Conservation (phyloP, 108 stramenopile species). For the Skeletonema grethae region DNA sequence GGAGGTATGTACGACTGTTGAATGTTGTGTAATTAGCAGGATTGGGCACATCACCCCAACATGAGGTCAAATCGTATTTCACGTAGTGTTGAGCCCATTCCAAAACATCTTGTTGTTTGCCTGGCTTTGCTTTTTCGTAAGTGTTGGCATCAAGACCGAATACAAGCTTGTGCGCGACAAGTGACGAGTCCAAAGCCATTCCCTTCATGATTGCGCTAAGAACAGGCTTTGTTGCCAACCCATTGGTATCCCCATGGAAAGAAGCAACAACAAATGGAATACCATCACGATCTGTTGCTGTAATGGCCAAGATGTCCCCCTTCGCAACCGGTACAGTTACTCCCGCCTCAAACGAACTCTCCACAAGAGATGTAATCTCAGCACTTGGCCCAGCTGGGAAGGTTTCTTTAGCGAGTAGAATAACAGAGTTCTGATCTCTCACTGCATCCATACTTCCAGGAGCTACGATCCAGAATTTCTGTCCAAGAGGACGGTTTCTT, state of each 20-base stretch:
- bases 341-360: slow-evolving; percentile 47
- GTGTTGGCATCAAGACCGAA: slow-evolving; percentile 81
- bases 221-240: slow-evolving; percentile 72
- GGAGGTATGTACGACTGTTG: slow-evolving; percentile 75
- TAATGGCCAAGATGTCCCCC: slow-evolving; percentile 66
- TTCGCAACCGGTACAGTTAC: slow-evolving; percentile 63
- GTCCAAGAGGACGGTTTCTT: slow-evolving; percentile 40
- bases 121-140: slow-evolving; percentile 57
- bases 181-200: slow-evolving; percentile 39
- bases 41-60: slow-evolving; percentile 64
- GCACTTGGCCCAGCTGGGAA: slow-evolving; percentile 45
- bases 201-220: slow-evolving; percentile 56
- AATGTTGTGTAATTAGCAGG: slow-evolving; percentile 68
- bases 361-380: slow-evolving; percentile 54
- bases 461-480: slow-evolving; percentile 51
- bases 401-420: slow-evolving; percentile 52
- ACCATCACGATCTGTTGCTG: slow-evolving; percentile 40
- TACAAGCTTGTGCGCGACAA: slow-evolving; percentile 50
- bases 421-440: slow-evolving; percentile 76
- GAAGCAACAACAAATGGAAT: slow-evolving; percentile 57
- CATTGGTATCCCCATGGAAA: slow-evolving; percentile 83
- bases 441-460: slow-evolving; percentile 56
- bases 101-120: slow-evolving; percentile 63
- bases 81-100: slow-evolving; percentile 64
- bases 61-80: slow-evolving; percentile 53